Evolutionary conservation across 148 eudicot species (phyloP), one percentile per base, ranked within the genome.

Genomic region (Polygonum maritimum): DNA sequence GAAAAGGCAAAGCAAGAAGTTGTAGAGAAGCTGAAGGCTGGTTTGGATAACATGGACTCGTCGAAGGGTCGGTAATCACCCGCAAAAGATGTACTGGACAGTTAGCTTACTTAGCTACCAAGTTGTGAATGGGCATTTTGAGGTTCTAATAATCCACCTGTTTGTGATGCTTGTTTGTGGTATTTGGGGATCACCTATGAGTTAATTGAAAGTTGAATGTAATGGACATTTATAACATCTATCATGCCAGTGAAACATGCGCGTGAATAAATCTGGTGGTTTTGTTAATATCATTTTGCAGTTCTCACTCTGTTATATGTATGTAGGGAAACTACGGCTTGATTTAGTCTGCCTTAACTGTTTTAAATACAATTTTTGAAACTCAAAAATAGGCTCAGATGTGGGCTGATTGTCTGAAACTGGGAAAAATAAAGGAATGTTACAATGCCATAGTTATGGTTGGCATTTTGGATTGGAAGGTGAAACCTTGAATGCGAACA

Each of bases 11-110:
- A 76, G 78, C 75, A 80, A 75, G 87, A 87, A 76, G 15, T 91
- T 39, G 82, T 84, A 21, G 90, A 88, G 77, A 91, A 88, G 75
- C 22, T 90, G 82, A 88, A 86, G 76, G 93, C 90, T 39, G 51
- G 83, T 8, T 81, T 90, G 1, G 87, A 83, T 82, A 82, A 87
- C 67, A 55, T 86, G 2, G 89, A 85, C 0, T 71, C 33, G 21
- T 10, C 19, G 7, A 69, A 69, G 73, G 73, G 39, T 35, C 81
- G 49, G 74, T 70, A 70, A 38, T 44, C 40, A 10, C 16, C 16
- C 21, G 16, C 21, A 6, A 2, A 14, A 1, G 44, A 35, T 35
- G 40, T 7, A 2, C 71, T 36, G 19, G 60, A 54, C 26, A 60
- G 15, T 26, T 26, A 57, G n/a, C n/a, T n/a, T n/a, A n/a, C n/a